Evolutionary conservation across 176 grass and related monocot genomes (phyloP), one percentile per base, ranked within the genome.

Genomic region (Hsuehochloa calcarea): DNA sequence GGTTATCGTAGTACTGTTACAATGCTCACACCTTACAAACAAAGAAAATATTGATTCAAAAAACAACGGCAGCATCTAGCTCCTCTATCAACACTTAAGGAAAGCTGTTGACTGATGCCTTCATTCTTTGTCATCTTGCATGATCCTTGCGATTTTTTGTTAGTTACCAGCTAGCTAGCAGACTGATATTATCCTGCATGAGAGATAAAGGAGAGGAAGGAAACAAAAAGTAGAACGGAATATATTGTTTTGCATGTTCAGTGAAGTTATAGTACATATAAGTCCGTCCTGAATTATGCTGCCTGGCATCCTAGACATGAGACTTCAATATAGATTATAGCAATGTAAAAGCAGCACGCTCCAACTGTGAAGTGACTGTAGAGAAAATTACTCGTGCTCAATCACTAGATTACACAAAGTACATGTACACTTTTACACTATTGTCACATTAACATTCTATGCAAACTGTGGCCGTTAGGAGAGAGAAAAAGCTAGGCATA

Each of bases 401-500:
- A 80, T 74, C 80, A 75, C 68, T 87, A 79, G 52, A 74, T 70
- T 75, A 91, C 81, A 71, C 20, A 67, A 58, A 54, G 76, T 67
- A 78, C 55, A 80, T 69, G 75, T 87, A 90, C 85, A 87, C 17
- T 72, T 87, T 51, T 90, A 84, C 89, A 87, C 61, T 87, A 91
- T 79, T 61, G 77, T 75, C 75, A 70, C 85, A 84, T 64, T 49
- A 80, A 70, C 75, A 84, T 84, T 74, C 80, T 91, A 84, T 84
- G 76, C 43, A 84, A 78, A 84, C 44, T 27, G 25, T 59, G 52
- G 51, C 41, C n/a, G 17, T 68, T 44, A 87, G 34, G 38, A 27
- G 62, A 19, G 44, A 59, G 3, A 62, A 78, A 81, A 68, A 69
- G 27, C 75, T 87, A 80, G 69, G 63, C 85, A 75, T 84, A 87